phyloP scores from a whole-genome alignment of 768 basidiomycete genomes.

The Tephrocybe sp. region DNA sequence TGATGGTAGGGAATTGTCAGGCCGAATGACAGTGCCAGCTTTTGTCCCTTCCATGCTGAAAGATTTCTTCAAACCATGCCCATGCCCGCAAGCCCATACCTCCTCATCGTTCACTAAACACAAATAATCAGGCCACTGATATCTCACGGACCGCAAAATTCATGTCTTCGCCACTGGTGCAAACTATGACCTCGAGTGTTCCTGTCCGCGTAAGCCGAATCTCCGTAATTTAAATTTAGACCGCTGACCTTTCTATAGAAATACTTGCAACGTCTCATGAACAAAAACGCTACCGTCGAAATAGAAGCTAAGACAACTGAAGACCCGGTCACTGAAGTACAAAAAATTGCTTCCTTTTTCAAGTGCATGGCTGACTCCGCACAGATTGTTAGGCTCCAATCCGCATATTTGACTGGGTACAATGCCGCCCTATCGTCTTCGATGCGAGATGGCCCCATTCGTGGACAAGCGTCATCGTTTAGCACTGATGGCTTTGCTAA shows the following conservation, averaged over 20 bases:
- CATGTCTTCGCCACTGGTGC: slow-evolving; percentile 77
- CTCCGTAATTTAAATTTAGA: background rate
- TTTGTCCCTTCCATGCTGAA: too few species aligned
- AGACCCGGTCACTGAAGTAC: slow-evolving; percentile 46
- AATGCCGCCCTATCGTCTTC: slow-evolving; percentile 79
- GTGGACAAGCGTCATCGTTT: slow-evolving; percentile 59
- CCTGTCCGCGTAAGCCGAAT: slow-evolving; percentile 53
- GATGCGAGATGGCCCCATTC: slow-evolving; percentile 69
- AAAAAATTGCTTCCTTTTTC: slow-evolving; percentile 3
- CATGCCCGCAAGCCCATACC: background rate
- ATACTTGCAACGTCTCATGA: slow-evolving; percentile 53
- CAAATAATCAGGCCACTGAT: slow-evolving; percentile 49
- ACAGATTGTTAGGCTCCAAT: slow-evolving; percentile 75
- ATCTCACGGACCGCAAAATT: slow-evolving; percentile 75
- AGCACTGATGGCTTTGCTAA: slow-evolving; percentile 45
- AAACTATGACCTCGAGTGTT: slow-evolving; percentile 59
- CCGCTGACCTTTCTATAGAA: slow-evolving; percentile 29
- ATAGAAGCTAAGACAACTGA: slow-evolving; percentile 16
- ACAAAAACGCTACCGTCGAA: slow-evolving; percentile 25
- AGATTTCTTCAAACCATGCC: background rate
- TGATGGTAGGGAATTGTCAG: too few species aligned
- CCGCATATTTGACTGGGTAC: slow-evolving; percentile 72
- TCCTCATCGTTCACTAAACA: background rate
- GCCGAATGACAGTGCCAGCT: too few species aligned
- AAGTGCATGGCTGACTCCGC: background rate